A percentile compares a stretch with the other conserved stretches of the same genome.
phyloP scores from a whole-genome alignment of 768 basidiomycete species.

The Kwoniella dendrophila region DNA sequence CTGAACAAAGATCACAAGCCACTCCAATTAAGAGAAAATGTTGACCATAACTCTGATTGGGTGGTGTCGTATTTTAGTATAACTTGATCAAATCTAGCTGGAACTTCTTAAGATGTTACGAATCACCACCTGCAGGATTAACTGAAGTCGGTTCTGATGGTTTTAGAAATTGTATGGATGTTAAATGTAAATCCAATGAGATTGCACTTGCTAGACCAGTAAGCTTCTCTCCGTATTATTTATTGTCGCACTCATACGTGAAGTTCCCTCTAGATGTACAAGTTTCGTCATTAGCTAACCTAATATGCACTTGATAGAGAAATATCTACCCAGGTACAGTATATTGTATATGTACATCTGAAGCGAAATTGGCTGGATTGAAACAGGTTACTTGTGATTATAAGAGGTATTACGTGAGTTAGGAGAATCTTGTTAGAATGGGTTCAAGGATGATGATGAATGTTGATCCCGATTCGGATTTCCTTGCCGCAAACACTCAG shows the following conservation, averaged over 20 bases:
- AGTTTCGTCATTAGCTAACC: too few relatives aligned
- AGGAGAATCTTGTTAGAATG: too few relatives aligned
- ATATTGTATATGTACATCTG: constrained; percentile 10
- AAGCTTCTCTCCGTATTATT: background rate
- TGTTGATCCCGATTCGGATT: too few relatives aligned
- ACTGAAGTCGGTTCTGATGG: constrained; percentile 3
- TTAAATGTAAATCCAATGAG: constrained; percentile 3
- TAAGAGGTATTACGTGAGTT: constrained; percentile 19
- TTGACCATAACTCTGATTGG: too few relatives aligned
- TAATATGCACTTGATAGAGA: constrained; percentile 2
- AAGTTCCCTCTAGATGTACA: background rate
- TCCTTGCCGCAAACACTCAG: background rate
- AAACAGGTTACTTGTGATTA: constrained; percentile 4
- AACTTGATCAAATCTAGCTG: constrained; percentile 12
- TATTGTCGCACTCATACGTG: too few relatives aligned
- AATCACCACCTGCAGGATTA: background rate
- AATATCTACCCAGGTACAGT: constrained; percentile 14
- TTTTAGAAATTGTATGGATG: constrained; percentile 11
- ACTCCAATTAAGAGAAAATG: too few relatives aligned
- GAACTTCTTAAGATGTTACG: constrained; percentile 10
- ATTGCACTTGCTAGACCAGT: constrained; percentile 17
- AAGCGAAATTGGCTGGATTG: background rate
- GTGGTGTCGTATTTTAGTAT: constrained; percentile 10
- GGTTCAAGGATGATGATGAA: background rate
- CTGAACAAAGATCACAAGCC: too few relatives aligned